These are phyloP conservation scores for Aureobasidium sp. DNA, from an alignment of 2,329 filamentous ascomycete species.

Conservation along the genomic window DNA sequence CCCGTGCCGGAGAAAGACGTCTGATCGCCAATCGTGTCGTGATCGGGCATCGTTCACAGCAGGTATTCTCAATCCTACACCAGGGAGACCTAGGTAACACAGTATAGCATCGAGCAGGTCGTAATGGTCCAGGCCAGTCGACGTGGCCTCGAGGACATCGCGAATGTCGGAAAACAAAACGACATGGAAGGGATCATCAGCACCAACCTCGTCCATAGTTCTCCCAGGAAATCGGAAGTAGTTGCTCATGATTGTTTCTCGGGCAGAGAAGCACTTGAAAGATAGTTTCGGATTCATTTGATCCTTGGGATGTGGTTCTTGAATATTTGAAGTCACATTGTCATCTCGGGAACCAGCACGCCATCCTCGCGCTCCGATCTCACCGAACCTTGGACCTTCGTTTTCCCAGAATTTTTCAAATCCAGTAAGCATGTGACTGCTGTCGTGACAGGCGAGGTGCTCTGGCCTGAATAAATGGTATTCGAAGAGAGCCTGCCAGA, in stretches of 20 bases:
- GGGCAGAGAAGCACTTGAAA: slow-evolving; percentile 40
- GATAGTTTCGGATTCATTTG: slow-evolving; percentile 22
- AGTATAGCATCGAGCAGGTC: slow-evolving; percentile 61
- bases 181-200: slow-evolving; percentile 66
- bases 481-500: slow-evolving; percentile 80
- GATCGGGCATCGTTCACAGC: neutral
- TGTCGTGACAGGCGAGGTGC: neutral
- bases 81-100: slow-evolving; percentile 43
- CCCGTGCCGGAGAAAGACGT: slow-evolving; percentile 5
- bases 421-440: slow-evolving; percentile 20
- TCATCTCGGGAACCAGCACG: slow-evolving; percentile 35
- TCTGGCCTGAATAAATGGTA: slow-evolving; percentile 56
- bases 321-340: slow-evolving; percentile 12
- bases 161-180: slow-evolving; percentile 73
- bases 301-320: neutral
- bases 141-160: slow-evolving; percentile 48
- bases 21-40: neutral
- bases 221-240: slow-evolving; percentile 59
- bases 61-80: slow-evolving; percentile 27
- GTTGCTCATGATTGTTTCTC: slow-evolving; percentile 48
- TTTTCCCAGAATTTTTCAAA: slow-evolving; percentile 83
- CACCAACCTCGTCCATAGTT: slow-evolving; percentile 62
- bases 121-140: slow-evolving; percentile 32
- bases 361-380: slow-evolving; percentile 67
- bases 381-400: slow-evolving; percentile 72